Conservation (phyloP, 1,284 basidiomycete species). For the Fomitopsis betulina region DNA sequence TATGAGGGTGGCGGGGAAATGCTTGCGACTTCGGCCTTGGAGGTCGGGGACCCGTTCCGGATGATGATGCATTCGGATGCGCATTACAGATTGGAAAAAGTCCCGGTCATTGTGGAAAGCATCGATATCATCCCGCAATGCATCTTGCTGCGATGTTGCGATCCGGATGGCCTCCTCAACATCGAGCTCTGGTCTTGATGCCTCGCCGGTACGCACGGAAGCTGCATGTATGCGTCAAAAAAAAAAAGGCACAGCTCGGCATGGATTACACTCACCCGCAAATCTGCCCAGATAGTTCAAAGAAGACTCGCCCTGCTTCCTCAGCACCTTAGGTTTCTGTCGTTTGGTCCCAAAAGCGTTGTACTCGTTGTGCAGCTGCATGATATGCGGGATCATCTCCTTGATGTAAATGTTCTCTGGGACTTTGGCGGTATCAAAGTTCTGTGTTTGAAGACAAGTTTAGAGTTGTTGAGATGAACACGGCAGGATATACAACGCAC, state of each 20-base stretch:
- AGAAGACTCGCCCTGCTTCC: not conserved
- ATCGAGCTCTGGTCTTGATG: not conserved
- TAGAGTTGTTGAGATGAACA: too few species aligned
- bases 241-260: not conserved
- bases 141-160: not conserved
- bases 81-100: not conserved
- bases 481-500: not conserved
- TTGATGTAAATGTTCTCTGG: slow-evolving; percentile 1
- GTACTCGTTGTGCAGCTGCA: slow-evolving; percentile 1
- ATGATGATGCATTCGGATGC: not conserved
- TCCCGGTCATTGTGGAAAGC: not conserved
- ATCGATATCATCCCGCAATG: not conserved
- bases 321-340: not conserved
- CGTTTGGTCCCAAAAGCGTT: not conserved
- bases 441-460: not conserved
- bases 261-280: not conserved
- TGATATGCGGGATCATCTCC: slow-evolving; percentile 2
- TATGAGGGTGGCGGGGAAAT: not conserved
- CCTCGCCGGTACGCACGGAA: not conserved
- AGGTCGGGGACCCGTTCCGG: not conserved
- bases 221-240: not conserved
- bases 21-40: not conserved
- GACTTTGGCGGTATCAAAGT: not conserved
- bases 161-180: slow-evolving; percentile 1
- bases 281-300: not conserved